Base-by-base conservation (phyloP, 2,329 filamentous ascomycete species). In the Dichotomopilus funicola region DNA sequence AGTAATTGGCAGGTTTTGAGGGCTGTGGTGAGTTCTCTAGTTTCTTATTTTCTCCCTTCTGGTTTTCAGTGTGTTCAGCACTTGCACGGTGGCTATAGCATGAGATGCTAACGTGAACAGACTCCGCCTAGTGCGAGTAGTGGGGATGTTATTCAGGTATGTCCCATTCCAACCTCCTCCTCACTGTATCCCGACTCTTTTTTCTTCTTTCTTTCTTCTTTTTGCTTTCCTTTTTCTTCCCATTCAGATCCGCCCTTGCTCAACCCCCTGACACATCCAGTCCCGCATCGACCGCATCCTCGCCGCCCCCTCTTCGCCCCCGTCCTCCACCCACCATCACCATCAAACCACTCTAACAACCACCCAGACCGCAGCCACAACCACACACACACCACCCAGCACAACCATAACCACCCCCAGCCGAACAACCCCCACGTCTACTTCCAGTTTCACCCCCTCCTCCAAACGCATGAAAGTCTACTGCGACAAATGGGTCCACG, bases 401-500 rank as follows among this genome's bases (percentile, higher is more conserved):
- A 9, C 46, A 3, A 9, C 34, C 35, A 35, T 6, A 41, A 8
- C 11, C 33, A 33, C 12, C 11, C 5, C 40, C 9, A 42, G 47
- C 52, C 38, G 13, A 8, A 36, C 40, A 11, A 41, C 27, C 3
- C 50, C 48, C 31, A 4, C 40, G 12, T 27, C 19, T 11, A 46
- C 43, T 43, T 40, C 61, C 4, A 63, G 61, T 5, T 71, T 72
- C 13, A 69, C 74, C 9, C 66, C 65, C 5, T 69, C 71, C 5
- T 11, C 19, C 36, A 82, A 80, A 64, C 67, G 67, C 31, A 67
- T 70, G 56, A 95, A 95, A 68, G 74, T 87, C 31, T 95, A 87
- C 70, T 96, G 91, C 71, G 89, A 90, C 56, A 89, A 92, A 70
- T 96, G 91, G 91, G 86, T 96, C 53, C 85, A 89, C 63, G 86